Conservation (phyloP, 1,284 basidiomycete genomes). For the Cutaneotrichosporon spelunceum region DNA sequence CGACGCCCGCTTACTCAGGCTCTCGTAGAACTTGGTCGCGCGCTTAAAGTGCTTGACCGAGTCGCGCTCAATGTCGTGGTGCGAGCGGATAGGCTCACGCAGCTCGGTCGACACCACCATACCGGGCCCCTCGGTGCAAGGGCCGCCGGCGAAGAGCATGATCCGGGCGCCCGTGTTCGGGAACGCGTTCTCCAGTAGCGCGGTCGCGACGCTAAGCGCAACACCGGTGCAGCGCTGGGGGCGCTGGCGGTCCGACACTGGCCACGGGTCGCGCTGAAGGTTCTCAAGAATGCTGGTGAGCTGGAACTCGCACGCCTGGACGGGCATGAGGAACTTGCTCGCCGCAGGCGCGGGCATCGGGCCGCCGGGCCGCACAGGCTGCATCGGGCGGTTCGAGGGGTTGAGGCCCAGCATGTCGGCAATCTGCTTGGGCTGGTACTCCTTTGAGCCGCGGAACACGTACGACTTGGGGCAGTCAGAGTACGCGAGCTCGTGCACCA, state of each 20-base stretch:
- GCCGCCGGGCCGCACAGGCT: constrained; percentile 66
- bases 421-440: constrained; percentile 94
- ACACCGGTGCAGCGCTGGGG: constrained; percentile 95
- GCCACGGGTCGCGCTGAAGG: constrained; percentile 91
- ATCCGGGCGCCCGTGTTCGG: constrained; percentile 94
- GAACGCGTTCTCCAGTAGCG: constrained; percentile 70
- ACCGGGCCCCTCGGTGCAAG: constrained; percentile 95
- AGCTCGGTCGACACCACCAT: constrained; percentile 95
- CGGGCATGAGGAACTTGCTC: constrained; percentile 88
- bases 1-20: constrained; percentile 86
- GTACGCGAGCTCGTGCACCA: constrained; percentile 98
- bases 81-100: constrained; percentile 95
- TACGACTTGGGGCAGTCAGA: constrained; percentile 96
- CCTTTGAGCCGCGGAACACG: constrained; percentile 99
- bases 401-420: constrained; percentile 95
- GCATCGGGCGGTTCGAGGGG: constrained; percentile 54
- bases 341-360: constrained; percentile 75
- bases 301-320: constrained; percentile 93
- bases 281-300: constrained; percentile 90
- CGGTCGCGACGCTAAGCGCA: constrained; percentile 88
- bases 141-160: constrained; percentile 95
- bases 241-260: constrained; percentile 91
- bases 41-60: constrained; percentile 97
- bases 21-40: constrained; percentile 96
- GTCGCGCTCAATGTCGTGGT: constrained; percentile 98